Conservation (phyloP, 208 protist species). For the Angomonas desouzai region DNA sequence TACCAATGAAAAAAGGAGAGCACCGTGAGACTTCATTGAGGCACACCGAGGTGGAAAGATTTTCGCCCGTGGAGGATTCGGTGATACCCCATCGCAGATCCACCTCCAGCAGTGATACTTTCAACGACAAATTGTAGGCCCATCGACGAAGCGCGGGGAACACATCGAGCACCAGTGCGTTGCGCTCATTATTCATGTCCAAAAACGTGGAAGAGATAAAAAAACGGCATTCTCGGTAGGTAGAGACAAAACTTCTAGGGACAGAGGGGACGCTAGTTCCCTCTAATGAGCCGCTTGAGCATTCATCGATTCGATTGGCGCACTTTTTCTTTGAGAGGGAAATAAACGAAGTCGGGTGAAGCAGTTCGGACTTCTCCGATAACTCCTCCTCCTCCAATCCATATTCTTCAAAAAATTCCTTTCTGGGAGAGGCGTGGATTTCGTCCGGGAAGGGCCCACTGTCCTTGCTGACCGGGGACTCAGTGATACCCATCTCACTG, state of each 20-base stretch:
- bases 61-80: constrained; percentile 53
- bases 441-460: neutral
- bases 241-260: constrained; percentile 21
- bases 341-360: constrained; percentile 13
- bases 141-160: constrained; percentile 91
- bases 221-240: constrained; percentile 78
- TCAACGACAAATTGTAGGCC: constrained; percentile 46
- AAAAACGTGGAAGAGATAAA: constrained; percentile 96
- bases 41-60: constrained; percentile 87
- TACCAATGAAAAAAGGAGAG: constrained; percentile 91
- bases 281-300: neutral
- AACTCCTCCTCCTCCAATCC: neutral
- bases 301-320: neutral
- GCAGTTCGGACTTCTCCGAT: neutral
- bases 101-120: constrained; percentile 85
- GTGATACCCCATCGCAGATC: constrained; percentile 97
- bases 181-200: constrained; percentile 96
- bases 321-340: constrained; percentile 2
- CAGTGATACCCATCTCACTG: constrained; percentile 3
- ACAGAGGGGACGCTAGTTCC: neutral
- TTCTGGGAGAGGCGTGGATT: neutral
- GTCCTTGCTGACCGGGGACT: constrained; percentile 1
- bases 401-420: neutral
- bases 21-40: constrained; percentile 93
- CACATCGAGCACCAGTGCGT: constrained; percentile 87